These are phyloP conservation scores for Quercus berberidifolia DNA, from an alignment of 306 rosid species.

Conservation along the genomic window DNA sequence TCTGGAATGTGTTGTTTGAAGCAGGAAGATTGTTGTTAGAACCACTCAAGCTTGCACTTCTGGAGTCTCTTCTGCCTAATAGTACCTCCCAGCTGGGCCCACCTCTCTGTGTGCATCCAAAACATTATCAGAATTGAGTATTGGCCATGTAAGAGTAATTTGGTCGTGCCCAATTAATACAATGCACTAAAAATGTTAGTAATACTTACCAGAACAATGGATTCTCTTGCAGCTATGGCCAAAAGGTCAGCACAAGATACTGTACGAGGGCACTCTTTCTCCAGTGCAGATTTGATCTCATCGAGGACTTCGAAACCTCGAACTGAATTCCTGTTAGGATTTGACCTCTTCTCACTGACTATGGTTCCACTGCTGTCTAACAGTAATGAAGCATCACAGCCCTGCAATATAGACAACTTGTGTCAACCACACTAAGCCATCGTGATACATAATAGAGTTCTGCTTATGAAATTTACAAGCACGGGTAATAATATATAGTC, in stretches of 20 bases:
- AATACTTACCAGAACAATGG: conserved; percentile 62
- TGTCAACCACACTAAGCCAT: neutral
- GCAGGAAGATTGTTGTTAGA: conserved; percentile 90
- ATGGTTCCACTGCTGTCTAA: conserved; percentile 61
- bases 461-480: neutral
- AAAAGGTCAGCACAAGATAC: conserved; percentile 93
- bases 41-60: conserved; percentile 76
- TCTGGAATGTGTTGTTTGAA: conserved; percentile 88
- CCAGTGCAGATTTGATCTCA: conserved; percentile 69
- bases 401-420: conserved; percentile 42
- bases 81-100: conserved; percentile 90
- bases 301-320: conserved; percentile 79
- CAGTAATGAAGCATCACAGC: conserved; percentile 84
- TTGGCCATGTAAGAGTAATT: neutral
- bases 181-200: conserved; percentile 1
- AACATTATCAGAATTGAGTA: neutral
- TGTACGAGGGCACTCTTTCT: conserved; percentile 65
- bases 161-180: neutral
- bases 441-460: neutral
- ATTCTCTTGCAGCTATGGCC: conserved; percentile 86
- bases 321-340: conserved; percentile 73
- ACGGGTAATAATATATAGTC: neutral
- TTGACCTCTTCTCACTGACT: conserved; percentile 65
- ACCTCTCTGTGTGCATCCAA: conserved; percentile 50
- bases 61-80: conserved; percentile 82